These are phyloP conservation scores for Camellia lanceoleosa DNA, from an alignment of 148 eudicot species.

Conservation along the genomic window DNA sequence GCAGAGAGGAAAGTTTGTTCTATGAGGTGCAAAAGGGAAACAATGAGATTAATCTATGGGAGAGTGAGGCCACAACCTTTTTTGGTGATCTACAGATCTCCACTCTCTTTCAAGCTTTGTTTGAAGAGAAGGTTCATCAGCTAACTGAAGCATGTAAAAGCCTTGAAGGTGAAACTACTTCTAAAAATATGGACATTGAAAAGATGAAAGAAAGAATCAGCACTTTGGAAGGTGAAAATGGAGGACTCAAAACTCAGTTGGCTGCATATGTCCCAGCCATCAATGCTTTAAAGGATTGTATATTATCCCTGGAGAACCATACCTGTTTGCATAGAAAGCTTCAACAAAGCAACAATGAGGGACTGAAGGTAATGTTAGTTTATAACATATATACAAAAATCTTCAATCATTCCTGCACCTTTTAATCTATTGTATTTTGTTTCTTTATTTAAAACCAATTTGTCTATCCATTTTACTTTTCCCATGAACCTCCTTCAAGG, in stretches of 20 bases:
- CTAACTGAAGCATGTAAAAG: constrained; percentile 49
- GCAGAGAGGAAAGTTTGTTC: constrained; percentile 29
- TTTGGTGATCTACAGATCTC: constrained; percentile 65
- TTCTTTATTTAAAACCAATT: neutral
- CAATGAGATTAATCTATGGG: constrained; percentile 58
- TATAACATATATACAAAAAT: neutral
- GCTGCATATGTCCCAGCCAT: constrained; percentile 57
- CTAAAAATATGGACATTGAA: constrained; percentile 39
- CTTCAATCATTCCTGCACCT: neutral
- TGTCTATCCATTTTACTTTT: neutral
- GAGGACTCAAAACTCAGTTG: constrained; percentile 57
- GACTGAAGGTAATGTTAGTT: constrained; percentile 46
- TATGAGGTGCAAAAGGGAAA: constrained; percentile 50
- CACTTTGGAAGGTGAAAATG: constrained; percentile 68
- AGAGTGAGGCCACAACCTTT: constrained; percentile 48
- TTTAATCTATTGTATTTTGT: neutral
- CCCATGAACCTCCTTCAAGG: neutral
- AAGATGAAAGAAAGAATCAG: constrained; percentile 49
- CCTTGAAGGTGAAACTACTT: constrained; percentile 44
- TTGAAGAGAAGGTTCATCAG: constrained; percentile 67
- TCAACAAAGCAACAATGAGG: constrained; percentile 30
- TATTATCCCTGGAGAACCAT: constrained; percentile 72
- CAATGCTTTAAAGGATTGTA: constrained; percentile 52
- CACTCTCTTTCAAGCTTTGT: constrained; percentile 49
- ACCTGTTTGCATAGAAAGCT: constrained; percentile 32